Percentiles rank a stretch among this genome's conserved stretches.
These are phyloP conservation scores for Yamadazyma songkhlaensis DNA, from an alignment of 1,139 yeast species.

Conservation along the genomic window DNA sequence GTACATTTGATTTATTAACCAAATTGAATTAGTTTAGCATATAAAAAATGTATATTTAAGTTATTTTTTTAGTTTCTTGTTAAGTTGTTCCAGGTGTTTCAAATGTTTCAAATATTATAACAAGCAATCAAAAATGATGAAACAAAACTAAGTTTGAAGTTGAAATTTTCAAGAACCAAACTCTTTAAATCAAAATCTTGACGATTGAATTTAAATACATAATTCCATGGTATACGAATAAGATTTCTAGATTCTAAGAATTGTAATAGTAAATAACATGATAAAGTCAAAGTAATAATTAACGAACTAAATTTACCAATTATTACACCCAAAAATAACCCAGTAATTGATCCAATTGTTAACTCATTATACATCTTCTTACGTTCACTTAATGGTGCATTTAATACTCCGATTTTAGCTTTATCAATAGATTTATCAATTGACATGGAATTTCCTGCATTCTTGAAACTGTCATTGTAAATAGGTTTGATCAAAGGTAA, in stretches of 20 bases:
- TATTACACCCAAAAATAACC: conserved; percentile 59
- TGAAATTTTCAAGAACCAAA: conserved; percentile 58
- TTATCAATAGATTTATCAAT: not conserved
- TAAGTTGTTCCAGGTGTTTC: no score
- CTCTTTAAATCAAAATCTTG: conserved; percentile 47
- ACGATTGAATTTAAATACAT: conserved; percentile 43
- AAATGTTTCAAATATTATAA: conserved; percentile 38
- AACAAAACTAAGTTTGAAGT: conserved; percentile 62
- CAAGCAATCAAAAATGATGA: conserved; percentile 65
- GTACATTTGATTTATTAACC: conserved; percentile 86
- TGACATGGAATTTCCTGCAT: not conserved
- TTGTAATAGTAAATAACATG: conserved; percentile 52
- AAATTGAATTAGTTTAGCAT: conserved; percentile 32
- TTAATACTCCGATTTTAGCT: conserved; percentile 1
- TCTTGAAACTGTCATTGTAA: conserved; percentile 5
- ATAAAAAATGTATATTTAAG: no score
- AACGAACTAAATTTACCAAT: conserved; percentile 65
- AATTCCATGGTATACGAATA: conserved; percentile 49
- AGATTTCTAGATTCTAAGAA: conserved; percentile 61
- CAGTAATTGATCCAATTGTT: conserved; percentile 66
- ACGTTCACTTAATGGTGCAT: conserved; percentile 3
- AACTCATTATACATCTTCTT: conserved; percentile 54
- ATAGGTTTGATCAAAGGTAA: conserved; percentile 9
- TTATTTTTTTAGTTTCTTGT: no score
- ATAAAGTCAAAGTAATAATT: conserved; percentile 50